Percentiles rank a stretch among this genome's conserved stretches.
Evolutionary conservation across 2,329 filamentous ascomycete species (phyloP).

Genomic region (Talaromyces sp.): DNA sequence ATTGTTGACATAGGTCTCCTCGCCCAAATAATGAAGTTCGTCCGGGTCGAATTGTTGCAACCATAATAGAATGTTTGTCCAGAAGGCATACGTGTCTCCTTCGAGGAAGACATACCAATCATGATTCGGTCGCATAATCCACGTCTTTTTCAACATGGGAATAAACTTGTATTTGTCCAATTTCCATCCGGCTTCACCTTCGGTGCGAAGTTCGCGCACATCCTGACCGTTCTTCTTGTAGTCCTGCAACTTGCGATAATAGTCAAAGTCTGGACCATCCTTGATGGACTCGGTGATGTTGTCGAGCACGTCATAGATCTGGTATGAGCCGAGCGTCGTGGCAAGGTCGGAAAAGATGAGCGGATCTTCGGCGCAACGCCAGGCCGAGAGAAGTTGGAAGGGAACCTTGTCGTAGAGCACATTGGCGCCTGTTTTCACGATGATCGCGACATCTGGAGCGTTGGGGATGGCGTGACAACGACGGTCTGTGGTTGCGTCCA

Average conservation of each 20-base stretch:
- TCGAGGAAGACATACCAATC: constrained; percentile 61
- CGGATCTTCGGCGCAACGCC: constrained; percentile 50
- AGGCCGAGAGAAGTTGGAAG: constrained; percentile 53
- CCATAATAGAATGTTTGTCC: constrained; percentile 52
- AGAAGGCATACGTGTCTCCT: constrained; percentile 56
- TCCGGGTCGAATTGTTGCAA: constrained; percentile 43
- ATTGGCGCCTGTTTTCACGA: constrained; percentile 58
- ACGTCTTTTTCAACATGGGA: constrained; percentile 57
- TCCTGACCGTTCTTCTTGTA: constrained; percentile 48
- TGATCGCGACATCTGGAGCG: constrained; percentile 47
- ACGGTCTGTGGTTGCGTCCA: constrained; percentile 19
- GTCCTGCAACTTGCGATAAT: constrained; percentile 40
- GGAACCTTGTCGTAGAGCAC: constrained; percentile 53
- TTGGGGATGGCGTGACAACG: constrained; percentile 44
- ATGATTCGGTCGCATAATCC: constrained; percentile 47
- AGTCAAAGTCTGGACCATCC: constrained; percentile 50
- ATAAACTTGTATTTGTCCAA: constrained; percentile 62
- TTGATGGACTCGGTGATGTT: constrained; percentile 42
- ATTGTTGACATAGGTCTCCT: constrained; percentile 42
- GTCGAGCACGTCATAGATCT: constrained; percentile 32
- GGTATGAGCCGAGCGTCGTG: constrained; percentile 30
- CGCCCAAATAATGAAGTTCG: constrained; percentile 51
- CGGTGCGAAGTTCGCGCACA: constrained; percentile 37
- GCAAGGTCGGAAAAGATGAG: constrained; percentile 44
- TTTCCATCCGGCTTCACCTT: constrained; percentile 45